These are phyloP conservation scores for Magnusiomyces tetraspermus DNA, from an alignment of 1,139 yeast genomes.

Conservation along the genomic window DNA sequence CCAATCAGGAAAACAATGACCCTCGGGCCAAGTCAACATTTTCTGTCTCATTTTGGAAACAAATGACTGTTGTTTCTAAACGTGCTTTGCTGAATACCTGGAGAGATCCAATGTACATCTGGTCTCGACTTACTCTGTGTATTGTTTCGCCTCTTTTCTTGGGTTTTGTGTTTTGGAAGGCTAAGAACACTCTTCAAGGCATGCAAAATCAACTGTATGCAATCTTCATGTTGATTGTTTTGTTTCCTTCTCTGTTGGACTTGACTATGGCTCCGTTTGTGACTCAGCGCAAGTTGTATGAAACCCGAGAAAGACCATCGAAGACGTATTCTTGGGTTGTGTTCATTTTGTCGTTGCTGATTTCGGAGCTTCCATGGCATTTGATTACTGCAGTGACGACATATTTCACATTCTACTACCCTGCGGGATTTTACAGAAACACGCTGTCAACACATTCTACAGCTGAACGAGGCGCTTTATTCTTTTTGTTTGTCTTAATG, in stretches of 20 bases:
- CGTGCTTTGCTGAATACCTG: slow-evolving; percentile 55
- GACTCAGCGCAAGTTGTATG: slow-evolving; percentile 67
- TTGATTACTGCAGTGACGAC: slow-evolving; percentile 49
- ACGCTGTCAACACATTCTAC: slow-evolving; percentile 40
- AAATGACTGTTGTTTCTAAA: slow-evolving; percentile 42
- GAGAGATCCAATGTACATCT: slow-evolving; percentile 67
- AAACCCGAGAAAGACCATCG: slow-evolving; percentile 83
- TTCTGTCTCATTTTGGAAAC: slow-evolving; percentile 41
- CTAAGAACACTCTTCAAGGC: slow-evolving; percentile 45
- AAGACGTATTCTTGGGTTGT: slow-evolving; percentile 56
- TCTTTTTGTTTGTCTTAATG: slow-evolving; percentile 48
- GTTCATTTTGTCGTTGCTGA: slow-evolving; percentile 51
- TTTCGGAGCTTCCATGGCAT: slow-evolving; percentile 73
- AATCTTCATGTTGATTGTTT: slow-evolving; percentile 55
- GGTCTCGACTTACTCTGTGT: slow-evolving; percentile 53
- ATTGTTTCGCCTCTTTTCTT: slow-evolving; percentile 48
- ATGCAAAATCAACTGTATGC: slow-evolving; percentile 45
- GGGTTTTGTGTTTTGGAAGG: slow-evolving; percentile 68
- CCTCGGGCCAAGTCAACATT: slow-evolving; percentile 19
- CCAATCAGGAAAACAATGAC: slow-evolving; percentile 25
- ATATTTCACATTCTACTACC: slow-evolving; percentile 72
- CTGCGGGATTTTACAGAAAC: slow-evolving; percentile 46
- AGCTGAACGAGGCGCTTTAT: slow-evolving; percentile 54
- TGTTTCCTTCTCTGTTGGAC: slow-evolving; percentile 54
- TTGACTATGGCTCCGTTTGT: slow-evolving; percentile 69